Evolutionary conservation across 2,329 filamentous ascomycete species (phyloP), one percentile per base, ranked within the genome.

Genomic region (Didymella pinodella): DNA sequence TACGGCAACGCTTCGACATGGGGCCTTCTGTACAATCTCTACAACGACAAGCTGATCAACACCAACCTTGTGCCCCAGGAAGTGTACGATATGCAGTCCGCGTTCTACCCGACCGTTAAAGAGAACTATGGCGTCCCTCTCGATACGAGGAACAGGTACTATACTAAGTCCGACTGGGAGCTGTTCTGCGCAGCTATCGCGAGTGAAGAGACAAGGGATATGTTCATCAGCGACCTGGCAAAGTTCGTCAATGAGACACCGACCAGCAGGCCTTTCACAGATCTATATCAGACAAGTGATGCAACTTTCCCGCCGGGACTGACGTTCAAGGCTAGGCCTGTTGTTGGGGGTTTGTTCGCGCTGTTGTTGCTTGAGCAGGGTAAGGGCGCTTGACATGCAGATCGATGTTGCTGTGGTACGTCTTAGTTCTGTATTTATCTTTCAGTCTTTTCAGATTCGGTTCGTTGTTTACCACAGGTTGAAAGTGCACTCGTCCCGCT

Each of bases 81-180:
- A 67, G 85, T 96, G 66, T 96, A 96, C 81, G 85, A 87, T 67
- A 87, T 88, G 65, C 91, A 96, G 73, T 93, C 89, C 48, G 82
- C 88, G 57, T 96, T 91, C 91, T 96, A 96, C 78, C 83, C 86
- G 62, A 84, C 86, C 16, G 91, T 94, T 10, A 85, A 91, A 63
- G 91, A 96, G 75, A 88, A 86, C 68, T 96, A 93, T 75, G 92
- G 92, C 1, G 79, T 96, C 4, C 92, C 92, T 0, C 84, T 96
- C 7, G 92, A 96, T 76, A 90, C 86, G 65, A 86, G 92, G 46
- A 91, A 95, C 75, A 77, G 93, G 3, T 95, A 58, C 25, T 40
- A 94, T 76, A 89, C 91, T 29, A 96, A 96, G 79, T 92, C 89
- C 31, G 92, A 96, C 78, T 96, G 92, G 92, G 89, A 94, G 69